A percentile compares a stretch with the other conserved stretches of the same genome.
Evolutionary conservation across 495 filamentous ascomycete genomes (phyloP).

Genomic region (Hypoxylon fuscum): DNA sequence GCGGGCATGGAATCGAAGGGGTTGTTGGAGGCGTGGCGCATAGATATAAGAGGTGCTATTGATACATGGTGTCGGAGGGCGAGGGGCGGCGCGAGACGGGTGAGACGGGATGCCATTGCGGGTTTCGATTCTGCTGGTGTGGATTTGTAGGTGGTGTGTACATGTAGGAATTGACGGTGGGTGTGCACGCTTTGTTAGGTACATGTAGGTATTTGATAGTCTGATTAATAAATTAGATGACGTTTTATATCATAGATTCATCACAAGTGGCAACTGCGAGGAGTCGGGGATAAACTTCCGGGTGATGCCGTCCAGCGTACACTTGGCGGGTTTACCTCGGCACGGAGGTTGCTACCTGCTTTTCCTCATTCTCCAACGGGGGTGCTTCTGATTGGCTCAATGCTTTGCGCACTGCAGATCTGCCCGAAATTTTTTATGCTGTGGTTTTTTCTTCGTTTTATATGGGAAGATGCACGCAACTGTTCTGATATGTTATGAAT

Average conservation of each 20-base stretch:
- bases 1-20: conserved; percentile 64
- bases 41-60: background rate
- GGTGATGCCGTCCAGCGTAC: too few relatives aligned
- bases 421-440: background rate
- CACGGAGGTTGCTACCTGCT: background rate
- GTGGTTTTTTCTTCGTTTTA: too few relatives aligned
- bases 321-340: conserved; percentile 3
- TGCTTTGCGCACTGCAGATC: background rate
- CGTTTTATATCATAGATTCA: too few relatives aligned
- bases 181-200: background rate
- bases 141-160: background rate
- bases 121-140: background rate
- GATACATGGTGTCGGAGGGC: background rate
- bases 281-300: too few relatives aligned
- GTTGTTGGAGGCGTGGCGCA: conserved; percentile 41
- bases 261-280: too few relatives aligned
- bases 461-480: too few relatives aligned
- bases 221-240: too few relatives aligned
- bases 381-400: conserved; percentile 18
- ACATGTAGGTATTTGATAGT: too few relatives aligned
- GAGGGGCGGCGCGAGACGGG: conserved; percentile 15
- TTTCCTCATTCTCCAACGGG: conserved; percentile 20
- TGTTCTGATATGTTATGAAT: too few relatives aligned
- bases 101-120: conserved; percentile 27
- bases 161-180: background rate